phyloP scores from a whole-genome alignment of 371 early-diverging fungal species.

The Entomophthora muscae region DNA sequence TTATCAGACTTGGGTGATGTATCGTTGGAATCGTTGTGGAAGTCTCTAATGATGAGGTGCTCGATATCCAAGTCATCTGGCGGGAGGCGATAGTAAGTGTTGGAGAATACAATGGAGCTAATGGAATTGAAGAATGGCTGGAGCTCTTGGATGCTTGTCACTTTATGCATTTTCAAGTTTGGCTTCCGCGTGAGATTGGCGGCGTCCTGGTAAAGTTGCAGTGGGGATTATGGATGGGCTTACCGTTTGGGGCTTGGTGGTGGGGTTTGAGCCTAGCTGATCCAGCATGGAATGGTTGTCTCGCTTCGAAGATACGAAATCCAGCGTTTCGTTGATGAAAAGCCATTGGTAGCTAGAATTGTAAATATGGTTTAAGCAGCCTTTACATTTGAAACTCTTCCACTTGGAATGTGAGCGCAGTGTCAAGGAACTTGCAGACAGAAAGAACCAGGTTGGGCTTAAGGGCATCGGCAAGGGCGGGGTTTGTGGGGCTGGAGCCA shows the following conservation, averaged over 20 bases:
- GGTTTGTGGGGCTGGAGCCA: neutral
- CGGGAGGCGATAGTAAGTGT: neutral
- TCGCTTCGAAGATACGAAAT: conserved; percentile 10
- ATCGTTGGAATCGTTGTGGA: neutral
- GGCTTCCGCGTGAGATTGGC: neutral
- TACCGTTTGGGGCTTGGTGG: neutral
- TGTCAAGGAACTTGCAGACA: conserved; percentile 76
- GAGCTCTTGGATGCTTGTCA: neutral
- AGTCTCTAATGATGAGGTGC: neutral
- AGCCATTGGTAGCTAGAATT: conserved; percentile 70
- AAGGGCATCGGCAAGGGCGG: conserved; percentile 18
- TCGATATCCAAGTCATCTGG: neutral
- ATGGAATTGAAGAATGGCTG: neutral
- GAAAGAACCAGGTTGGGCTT: conserved; percentile 48
- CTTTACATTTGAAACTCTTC: conserved; percentile 71
- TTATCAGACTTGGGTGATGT: neutral
- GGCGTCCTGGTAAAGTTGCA: neutral
- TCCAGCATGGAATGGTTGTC: neutral
- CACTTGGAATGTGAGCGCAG: conserved; percentile 52
- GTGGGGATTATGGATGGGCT: neutral
- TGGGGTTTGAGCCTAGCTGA: neutral
- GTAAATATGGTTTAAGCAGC: neutral
- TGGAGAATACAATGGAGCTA: neutral
- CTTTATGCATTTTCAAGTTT: neutral
- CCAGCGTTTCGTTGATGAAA: conserved; percentile 69